phyloP scores from a whole-genome alignment of 176 grass and related monocot species.

The Rhipidocladum racemiflorum region DNA sequence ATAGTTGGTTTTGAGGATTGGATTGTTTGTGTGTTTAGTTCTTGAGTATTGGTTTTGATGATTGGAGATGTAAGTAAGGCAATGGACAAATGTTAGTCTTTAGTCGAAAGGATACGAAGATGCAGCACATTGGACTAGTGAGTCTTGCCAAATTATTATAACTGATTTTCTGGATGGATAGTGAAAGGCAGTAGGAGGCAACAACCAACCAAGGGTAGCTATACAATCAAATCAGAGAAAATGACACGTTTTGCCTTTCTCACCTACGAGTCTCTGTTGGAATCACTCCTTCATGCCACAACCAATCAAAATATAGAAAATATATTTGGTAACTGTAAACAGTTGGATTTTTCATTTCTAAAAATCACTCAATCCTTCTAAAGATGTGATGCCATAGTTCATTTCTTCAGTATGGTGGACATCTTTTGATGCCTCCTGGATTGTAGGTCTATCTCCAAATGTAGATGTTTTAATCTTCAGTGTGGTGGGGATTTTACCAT shows the following conservation, averaged over 20 bases:
- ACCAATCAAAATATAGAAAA: background rate
- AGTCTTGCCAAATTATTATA: background rate
- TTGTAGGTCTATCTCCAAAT: background rate
- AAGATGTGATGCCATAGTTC: background rate
- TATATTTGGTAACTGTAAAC: background rate
- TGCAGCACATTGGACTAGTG: background rate
- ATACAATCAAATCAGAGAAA: slow-evolving; percentile 5
- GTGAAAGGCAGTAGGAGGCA: slow-evolving; percentile 15
- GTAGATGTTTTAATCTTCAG: background rate
- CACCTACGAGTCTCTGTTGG: background rate
- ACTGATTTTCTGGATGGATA: slow-evolving; percentile 3
- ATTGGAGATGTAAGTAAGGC: no score
- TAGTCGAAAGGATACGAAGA: background rate
- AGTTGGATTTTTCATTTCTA: slow-evolving; percentile 7
- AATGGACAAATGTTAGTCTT: background rate
- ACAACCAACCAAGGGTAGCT: background rate
- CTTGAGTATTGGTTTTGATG: no score
- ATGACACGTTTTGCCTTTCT: background rate
- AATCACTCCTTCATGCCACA: background rate
- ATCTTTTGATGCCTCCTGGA: background rate
- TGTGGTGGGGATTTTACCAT: background rate
- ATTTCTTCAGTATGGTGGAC: background rate
- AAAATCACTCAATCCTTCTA: background rate
- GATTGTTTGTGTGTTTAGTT: background rate
- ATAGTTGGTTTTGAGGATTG: background rate